Conservation (phyloP, 805 yeast species). For the Wickerhamomyces ciferrii region DNA sequence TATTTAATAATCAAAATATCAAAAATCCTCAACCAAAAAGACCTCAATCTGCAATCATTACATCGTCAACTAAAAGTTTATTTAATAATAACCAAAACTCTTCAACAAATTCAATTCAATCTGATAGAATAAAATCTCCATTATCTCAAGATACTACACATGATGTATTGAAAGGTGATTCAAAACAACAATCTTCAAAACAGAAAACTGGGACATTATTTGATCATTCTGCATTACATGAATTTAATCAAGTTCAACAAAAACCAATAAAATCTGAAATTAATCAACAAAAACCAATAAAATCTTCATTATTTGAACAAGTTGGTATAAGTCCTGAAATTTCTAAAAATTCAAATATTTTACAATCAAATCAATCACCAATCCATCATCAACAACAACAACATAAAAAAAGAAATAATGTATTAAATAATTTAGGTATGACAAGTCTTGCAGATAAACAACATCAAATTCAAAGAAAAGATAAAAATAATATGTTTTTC, state of each 20-base stretch:
- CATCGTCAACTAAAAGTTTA: background rate
- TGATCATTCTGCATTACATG: slow-evolving; percentile 1
- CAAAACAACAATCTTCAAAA: slow-evolving; percentile 1
- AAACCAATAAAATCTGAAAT: too few species aligned
- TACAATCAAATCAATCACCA: background rate
- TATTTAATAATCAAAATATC: background rate
- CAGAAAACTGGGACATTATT: background rate
- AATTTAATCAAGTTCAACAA: background rate
- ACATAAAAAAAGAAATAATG: slow-evolving; percentile 15
- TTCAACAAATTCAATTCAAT: background rate
- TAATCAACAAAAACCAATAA: background rate
- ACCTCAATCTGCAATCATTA: background rate
- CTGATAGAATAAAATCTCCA: slow-evolving; percentile 19
- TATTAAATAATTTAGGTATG: slow-evolving; percentile 22
- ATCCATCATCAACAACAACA: slow-evolving; percentile 3
- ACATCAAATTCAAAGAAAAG: slow-evolving; percentile 8
- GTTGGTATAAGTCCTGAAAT: slow-evolving; percentile 21
- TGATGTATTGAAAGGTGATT: background rate
- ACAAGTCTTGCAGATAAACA: slow-evolving; percentile 11
- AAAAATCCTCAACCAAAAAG: slow-evolving; percentile 2
- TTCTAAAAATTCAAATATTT: slow-evolving; percentile 3
- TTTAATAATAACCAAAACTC: slow-evolving; percentile 1
- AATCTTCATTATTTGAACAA: slow-evolving; percentile 16
- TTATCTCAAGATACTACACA: slow-evolving; percentile 16
- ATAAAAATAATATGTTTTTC: slow-evolving; percentile 23